A percentile compares a stretch with the other conserved stretches of the same genome.
phyloP scores from a whole-genome alignment of 2,329 filamentous ascomycete species.

The Myriangium duriaei region DNA sequence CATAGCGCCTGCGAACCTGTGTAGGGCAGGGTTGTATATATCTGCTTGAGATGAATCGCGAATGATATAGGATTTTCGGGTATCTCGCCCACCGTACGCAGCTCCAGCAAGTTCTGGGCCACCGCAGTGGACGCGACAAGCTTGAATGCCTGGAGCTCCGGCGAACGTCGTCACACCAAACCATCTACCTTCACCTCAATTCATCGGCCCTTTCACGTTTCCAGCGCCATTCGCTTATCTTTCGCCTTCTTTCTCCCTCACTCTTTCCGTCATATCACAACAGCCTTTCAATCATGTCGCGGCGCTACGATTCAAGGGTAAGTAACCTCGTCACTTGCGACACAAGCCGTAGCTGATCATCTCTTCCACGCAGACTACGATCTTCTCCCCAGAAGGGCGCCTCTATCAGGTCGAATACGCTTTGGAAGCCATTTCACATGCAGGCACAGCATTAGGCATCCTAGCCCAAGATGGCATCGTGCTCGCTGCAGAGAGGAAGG shows the following conservation, averaged over 20 bases:
- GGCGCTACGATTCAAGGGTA: slow-evolving; percentile 95
- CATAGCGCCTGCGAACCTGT: too few relatives aligned
- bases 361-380: slow-evolving; percentile 55
- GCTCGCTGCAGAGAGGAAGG: slow-evolving; percentile 93
- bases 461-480: slow-evolving; percentile 97
- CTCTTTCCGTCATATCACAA: slow-evolving; percentile 1
- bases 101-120: neutral
- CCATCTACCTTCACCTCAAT: neutral
- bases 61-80: slow-evolving; percentile 1
- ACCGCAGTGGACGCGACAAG: slow-evolving; percentile 8
- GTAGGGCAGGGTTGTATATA: neutral
- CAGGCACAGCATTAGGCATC: slow-evolving; percentile 91
- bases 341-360: slow-evolving; percentile 1
- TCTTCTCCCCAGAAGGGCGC: slow-evolving; percentile 98
- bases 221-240: neutral
- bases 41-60: neutral
- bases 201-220: neutral
- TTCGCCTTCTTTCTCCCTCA: neutral
- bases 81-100: slow-evolving; percentile 4
- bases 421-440: slow-evolving; percentile 95
- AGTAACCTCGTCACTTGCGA: slow-evolving; percentile 25
- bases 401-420: slow-evolving; percentile 99
- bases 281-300: slow-evolving; percentile 85
- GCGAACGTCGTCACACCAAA: slow-evolving; percentile 2
- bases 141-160: slow-evolving; percentile 11